A percentile compares a stretch with the other conserved stretches of the same genome.
Evolutionary conservation across 495 filamentous ascomycete species (phyloP).

Genomic region (Lasiosphaeriaceae sp.): DNA sequence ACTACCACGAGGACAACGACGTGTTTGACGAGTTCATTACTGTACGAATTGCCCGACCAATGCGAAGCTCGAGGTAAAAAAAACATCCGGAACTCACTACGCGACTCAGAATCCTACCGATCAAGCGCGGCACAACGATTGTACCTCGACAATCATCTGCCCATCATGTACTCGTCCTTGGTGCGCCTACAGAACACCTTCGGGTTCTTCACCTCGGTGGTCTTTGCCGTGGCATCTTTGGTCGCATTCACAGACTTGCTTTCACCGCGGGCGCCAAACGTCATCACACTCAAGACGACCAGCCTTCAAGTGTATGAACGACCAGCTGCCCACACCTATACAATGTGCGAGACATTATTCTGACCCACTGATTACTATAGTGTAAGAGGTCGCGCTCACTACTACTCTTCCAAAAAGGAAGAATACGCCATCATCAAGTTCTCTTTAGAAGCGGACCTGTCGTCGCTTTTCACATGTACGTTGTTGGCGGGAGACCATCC

Average conservation of each 20-base stretch:
- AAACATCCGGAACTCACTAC: not conserved
- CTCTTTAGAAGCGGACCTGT: conserved; percentile 81
- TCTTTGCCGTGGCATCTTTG: conserved; percentile 71
- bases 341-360: not conserved
- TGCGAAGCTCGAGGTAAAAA: not conserved
- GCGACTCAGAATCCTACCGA: not conserved
- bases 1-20: not conserved
- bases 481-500: too few relatives aligned
- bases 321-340: not conserved
- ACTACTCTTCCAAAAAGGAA: conserved; percentile 87
- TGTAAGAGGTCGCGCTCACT: conserved; percentile 83
- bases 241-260: conserved; percentile 76
- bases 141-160: conserved; percentile 3
- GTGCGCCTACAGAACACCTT: conserved; percentile 88
- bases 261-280: conserved; percentile 62
- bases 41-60: not conserved
- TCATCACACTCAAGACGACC: conserved; percentile 60
- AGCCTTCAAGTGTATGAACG: conserved; percentile 81
- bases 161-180: conserved; percentile 79
- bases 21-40: conserved; percentile 1
- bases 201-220: conserved; percentile 95
- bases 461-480: conserved; percentile 77
- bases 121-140: not conserved
- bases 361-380: conserved; percentile 38
- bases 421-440: conserved; percentile 94